A percentile compares a stretch with the other conserved stretches of the same genome.
phyloP scores from a whole-genome alignment of 2,329 filamentous ascomycete genomes.

The Arthrobotrys conoides region DNA sequence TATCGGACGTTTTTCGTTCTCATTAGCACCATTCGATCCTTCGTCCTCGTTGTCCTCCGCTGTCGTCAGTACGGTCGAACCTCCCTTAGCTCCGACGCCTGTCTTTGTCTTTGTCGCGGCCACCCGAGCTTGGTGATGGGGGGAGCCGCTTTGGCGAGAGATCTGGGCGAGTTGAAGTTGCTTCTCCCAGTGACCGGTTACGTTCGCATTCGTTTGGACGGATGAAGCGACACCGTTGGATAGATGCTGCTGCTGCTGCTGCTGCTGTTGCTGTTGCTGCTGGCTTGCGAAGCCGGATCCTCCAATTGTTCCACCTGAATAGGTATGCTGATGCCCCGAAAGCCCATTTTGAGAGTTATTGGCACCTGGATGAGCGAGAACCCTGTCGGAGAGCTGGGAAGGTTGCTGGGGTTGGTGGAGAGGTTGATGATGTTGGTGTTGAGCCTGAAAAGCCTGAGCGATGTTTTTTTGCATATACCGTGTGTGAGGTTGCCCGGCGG shows the following conservation, averaged over 20 bases:
- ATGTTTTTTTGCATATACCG: constrained; percentile 64
- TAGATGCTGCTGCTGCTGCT: constrained; percentile 62
- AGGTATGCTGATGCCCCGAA: constrained; percentile 70
- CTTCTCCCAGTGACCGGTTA: constrained; percentile 81
- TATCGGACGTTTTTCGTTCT: constrained; percentile 66
- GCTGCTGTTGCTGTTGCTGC: constrained; percentile 64
- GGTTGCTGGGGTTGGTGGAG: constrained; percentile 64
- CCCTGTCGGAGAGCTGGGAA: constrained; percentile 53
- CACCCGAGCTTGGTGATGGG: constrained; percentile 75
- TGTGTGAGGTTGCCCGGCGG: constrained; percentile 62
- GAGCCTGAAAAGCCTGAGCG: constrained; percentile 62
- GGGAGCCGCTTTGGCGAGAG: constrained; percentile 77
- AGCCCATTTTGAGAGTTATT: constrained; percentile 62
- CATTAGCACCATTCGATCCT: constrained; percentile 66
- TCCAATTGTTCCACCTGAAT: constrained; percentile 69
- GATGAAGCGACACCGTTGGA: constrained; percentile 34
- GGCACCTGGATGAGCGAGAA: constrained; percentile 46
- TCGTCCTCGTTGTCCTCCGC: constrained; percentile 68
- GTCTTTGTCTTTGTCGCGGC: constrained; percentile 61
- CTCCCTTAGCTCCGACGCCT: constrained; percentile 59
- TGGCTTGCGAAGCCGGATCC: constrained; percentile 66
- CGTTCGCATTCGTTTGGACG: constrained; percentile 58
- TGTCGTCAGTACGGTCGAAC: constrained; percentile 62
- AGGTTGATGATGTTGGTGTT: constrained; percentile 66
- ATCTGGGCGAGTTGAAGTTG: constrained; percentile 86